These are phyloP conservation scores for Phytopythium sindhum DNA, from an alignment of 352 stramenopile genomes.

Conservation along the genomic window DNA sequence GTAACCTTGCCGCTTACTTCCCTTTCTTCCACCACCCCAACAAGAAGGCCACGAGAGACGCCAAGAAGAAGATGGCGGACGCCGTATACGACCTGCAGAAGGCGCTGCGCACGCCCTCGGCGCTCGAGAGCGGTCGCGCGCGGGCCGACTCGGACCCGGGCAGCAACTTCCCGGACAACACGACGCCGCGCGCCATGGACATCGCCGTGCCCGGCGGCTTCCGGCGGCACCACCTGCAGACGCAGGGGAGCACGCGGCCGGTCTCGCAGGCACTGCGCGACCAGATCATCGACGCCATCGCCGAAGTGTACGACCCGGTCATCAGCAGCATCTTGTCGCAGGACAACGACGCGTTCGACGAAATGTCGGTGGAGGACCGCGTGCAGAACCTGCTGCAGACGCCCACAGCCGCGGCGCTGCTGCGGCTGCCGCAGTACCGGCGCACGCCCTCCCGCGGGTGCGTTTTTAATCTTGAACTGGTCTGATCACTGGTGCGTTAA, in stretches of 20 bases:
- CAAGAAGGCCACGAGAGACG: not conserved
- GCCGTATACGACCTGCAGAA: conserved; percentile 50
- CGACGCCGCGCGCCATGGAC: conserved; percentile 46
- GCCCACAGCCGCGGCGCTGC: conserved; percentile 33
- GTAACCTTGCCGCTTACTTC: not conserved
- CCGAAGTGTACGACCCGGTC: conserved; percentile 78
- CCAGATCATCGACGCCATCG: conserved; percentile 71
- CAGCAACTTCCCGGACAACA: conserved; percentile 24
- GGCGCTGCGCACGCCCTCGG: conserved; percentile 21
- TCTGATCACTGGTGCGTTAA: not conserved
- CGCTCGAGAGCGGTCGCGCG: conserved; percentile 20
- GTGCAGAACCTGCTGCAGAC: conserved; percentile 68
- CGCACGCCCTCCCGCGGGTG: conserved; percentile 24
- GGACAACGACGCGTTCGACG: conserved; percentile 78
- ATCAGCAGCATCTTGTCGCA: conserved; percentile 81
- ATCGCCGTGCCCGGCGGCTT: conserved; percentile 71
- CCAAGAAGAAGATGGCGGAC: conserved; percentile 34
- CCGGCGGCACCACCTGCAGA: conserved; percentile 63
- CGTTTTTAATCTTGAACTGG: not conserved
- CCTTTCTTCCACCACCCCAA: conserved; percentile 4
- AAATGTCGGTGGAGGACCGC: conserved; percentile 64
- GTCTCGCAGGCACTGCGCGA: conserved; percentile 49
- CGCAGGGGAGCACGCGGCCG: conserved; percentile 16
- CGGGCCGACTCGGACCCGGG: conserved; percentile 60
- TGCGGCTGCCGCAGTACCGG: conserved; percentile 24